Conservation (phyloP, 1,284 basidiomycete genomes). For the Malassezia arunalokei region DNA sequence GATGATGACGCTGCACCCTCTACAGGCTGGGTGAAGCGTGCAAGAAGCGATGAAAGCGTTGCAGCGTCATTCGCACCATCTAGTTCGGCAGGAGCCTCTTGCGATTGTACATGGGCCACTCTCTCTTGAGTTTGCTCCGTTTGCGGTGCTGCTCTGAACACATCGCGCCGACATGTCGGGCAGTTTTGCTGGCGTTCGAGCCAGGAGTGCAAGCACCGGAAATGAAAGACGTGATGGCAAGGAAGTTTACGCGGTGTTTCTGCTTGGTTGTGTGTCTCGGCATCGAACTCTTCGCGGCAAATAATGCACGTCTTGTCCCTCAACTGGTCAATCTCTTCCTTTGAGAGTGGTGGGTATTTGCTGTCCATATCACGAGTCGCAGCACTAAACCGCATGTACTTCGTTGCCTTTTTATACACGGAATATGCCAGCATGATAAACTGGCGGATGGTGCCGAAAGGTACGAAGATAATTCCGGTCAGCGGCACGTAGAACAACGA, state of each 20-base stretch:
- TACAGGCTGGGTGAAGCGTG: no score
- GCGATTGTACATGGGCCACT: no score
- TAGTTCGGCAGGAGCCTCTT: no score
- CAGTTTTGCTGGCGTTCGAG: constrained; percentile 83
- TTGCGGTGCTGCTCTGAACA: constrained; percentile 49
- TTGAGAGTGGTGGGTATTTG: constrained; percentile 83
- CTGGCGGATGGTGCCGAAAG: constrained; percentile 88
- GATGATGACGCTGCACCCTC: constrained; percentile 29
- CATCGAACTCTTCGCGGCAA: constrained; percentile 81
- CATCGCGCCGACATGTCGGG: constrained; percentile 87
- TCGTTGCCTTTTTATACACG: constrained; percentile 72
- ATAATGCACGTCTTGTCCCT: constrained; percentile 92
- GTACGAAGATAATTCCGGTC: background rate
- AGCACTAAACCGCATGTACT: constrained; percentile 75
- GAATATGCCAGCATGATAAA: constrained; percentile 81
- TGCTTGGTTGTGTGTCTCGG: background rate
- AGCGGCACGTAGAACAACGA: background rate
- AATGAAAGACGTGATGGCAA: constrained; percentile 96
- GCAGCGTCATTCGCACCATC: no score
- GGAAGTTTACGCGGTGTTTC: constrained; percentile 71
- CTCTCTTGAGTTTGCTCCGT: no score
- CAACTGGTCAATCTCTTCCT: constrained; percentile 63
- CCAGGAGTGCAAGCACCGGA: constrained; percentile 92
- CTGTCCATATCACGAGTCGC: constrained; percentile 95
- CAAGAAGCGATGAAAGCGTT: no score